Base-by-base conservation (phyloP, 2,329 filamentous ascomycete species). In the Colletotrichum coccodes region DNA sequence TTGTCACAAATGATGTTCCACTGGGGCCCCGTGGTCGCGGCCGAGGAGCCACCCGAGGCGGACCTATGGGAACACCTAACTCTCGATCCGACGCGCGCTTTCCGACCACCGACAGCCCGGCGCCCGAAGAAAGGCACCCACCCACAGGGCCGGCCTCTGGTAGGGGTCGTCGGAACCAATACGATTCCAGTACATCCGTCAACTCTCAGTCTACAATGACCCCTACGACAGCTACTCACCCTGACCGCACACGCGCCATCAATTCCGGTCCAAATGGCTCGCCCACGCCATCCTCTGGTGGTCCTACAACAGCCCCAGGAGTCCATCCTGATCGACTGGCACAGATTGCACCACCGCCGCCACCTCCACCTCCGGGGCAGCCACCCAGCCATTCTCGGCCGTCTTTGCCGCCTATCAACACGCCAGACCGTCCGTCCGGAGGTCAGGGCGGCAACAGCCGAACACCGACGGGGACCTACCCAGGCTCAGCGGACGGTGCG, bases 1-100 rank as follows among this genome's bases (percentile, higher is more conserved):
- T 82, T 36, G 73, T 63, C 74, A 32, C 83, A 77, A 77, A 81
- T 30, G 83, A 80, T 46, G 78, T 86, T 46, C 88, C 88, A 4
- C 85, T 85, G n/a, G 89, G 87, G 2, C 88, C 89, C 18, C 83
- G 85, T 58, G 86, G 82, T 71, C 85, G 83, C 73, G 86, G 83
- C 66, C 81, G 79, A 68, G 83, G 79, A 72, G 78, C 79, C 52
- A 75, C 78, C 50, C 82, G 85, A 74, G 76, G 79, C 47, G 72
- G 75, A 28, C 73, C 75, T 68, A 81, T 81, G 47, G 79, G 78
- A 9, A 75, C 80, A 5, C 79, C 82, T 52, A 72, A 74, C 50
- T 70, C 75, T 50, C 79, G 84, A 64, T 75, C 79, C 9, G 85
- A 88, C 47, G 76, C 76, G 58, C 79, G 86, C 36, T 84, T 83